Percentiles rank a stretch among this genome's conserved stretches.
Evolutionary conservation across 306 rosid species (phyloP).

Genomic region (Prunus kanzakura): DNA sequence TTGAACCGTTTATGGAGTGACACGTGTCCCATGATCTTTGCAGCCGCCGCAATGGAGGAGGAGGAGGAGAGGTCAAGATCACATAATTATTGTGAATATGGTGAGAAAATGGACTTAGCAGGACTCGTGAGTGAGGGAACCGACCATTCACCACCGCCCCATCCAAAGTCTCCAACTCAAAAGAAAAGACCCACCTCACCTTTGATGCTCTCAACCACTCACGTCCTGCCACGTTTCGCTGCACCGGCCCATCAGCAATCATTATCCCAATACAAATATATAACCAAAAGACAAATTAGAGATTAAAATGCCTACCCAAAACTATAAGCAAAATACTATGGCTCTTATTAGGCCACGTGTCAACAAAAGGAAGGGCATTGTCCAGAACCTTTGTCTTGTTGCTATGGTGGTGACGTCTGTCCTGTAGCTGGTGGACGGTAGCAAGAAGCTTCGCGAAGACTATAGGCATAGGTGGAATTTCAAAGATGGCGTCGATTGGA

Average conservation of each 20-base stretch:
- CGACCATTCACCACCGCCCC: constrained; percentile 29
- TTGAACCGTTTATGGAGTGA: background rate
- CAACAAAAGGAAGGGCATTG: too few relatives aligned
- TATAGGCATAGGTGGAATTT: too few relatives aligned
- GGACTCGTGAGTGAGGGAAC: constrained; percentile 1
- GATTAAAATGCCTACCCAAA: background rate
- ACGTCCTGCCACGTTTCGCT: constrained; percentile 19
- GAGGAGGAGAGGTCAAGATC: background rate
- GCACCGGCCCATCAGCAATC: background rate
- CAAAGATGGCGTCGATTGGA: too few relatives aligned
- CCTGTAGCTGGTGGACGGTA: background rate
- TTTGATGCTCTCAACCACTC: constrained; percentile 20
- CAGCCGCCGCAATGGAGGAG: background rate
- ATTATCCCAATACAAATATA: background rate
- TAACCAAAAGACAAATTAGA: background rate
- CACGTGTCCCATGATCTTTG: background rate
- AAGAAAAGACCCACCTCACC: constrained; percentile 7
- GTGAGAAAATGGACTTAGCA: background rate
- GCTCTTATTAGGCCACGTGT: background rate
- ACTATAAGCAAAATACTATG: background rate
- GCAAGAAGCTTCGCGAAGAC: background rate
- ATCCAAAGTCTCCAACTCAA: background rate
- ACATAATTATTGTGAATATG: constrained; percentile 1
- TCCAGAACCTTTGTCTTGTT: background rate
- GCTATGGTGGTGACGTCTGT: background rate